Evolutionary conservation across 2,329 filamentous ascomycete genomes (phyloP).

Genomic region (Tolypocladium sp.): DNA sequence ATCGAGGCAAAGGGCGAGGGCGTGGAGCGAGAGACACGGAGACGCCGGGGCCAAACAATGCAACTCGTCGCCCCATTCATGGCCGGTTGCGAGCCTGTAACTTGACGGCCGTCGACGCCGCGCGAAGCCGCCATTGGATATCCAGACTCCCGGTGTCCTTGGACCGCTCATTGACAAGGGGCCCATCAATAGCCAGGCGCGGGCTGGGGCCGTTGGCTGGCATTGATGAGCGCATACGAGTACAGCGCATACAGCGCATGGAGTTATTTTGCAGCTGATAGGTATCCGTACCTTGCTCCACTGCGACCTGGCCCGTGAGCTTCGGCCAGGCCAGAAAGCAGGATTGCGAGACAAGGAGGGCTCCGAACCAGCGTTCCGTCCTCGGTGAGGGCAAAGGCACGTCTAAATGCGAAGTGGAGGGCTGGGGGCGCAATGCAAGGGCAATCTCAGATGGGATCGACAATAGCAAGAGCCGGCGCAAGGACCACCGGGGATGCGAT

Average conservation of each 20-base stretch:
- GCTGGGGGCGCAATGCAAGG: not conserved
- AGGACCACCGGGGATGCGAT: not conserved
- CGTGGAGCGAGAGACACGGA: not conserved
- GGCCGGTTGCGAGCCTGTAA: not conserved
- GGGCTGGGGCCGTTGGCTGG: not conserved
- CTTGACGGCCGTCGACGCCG: not conserved
- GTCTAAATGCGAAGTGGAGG: not conserved
- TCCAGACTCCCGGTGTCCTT: not conserved
- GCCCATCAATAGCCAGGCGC: not conserved
- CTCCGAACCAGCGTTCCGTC: not conserved
- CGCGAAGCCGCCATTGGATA: not conserved
- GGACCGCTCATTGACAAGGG: not conserved
- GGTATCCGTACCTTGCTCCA: too few species aligned
- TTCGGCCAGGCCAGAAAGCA: not conserved
- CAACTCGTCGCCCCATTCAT: not conserved
- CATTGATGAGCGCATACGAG: not conserved
- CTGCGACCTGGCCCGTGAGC: not conserved
- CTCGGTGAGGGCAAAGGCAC: not conserved
- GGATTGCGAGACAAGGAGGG: not conserved
- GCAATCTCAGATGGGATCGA: not conserved
- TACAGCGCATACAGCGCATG: not conserved
- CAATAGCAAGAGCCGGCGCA: not conserved
- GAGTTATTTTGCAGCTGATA: not conserved
- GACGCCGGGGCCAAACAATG: not conserved
- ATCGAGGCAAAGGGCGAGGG: not conserved